Base-by-base conservation (phyloP, 1,284 basidiomycete genomes). In the Ganoderma resinaceum region DNA sequence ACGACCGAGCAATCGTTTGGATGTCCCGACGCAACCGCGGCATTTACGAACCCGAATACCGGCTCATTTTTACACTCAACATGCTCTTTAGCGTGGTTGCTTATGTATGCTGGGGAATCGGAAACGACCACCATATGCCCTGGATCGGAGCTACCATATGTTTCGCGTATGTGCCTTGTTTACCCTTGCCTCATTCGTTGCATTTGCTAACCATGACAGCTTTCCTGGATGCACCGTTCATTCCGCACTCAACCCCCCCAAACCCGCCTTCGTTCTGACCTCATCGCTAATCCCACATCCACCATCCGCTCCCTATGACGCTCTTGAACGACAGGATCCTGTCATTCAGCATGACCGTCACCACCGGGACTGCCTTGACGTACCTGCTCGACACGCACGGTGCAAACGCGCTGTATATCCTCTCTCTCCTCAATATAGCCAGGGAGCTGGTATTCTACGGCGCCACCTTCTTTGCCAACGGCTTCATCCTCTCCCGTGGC, bases 1-100 rank as follows among this genome's bases (percentile, higher is more conserved):
- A 80, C 20, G 84, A 85, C 71, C 37, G 37, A 38, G 79, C 81
- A 31, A 80, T 80, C 7, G 80, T 83, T 23, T 82, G 80, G 80
- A 74, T 85, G 37, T 78, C 83, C 1, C 82, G 75, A 65, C 77
- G 80, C 2, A 84, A 84, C 68, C 80, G 80, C 46, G 83, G 84
- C 0, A 74, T 85, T 11, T 85, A 84, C 70, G 84, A 85, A 70
- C 84, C 84, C 0, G 84, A 85, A 72, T 84, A 82, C 73, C 78
- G 84, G 23, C 80, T 85, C 8, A 66, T 82, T 35, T 83, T 85
- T 70, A 77, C 83, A 68, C 61, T 79, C 5, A 76, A 79, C 8
- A 84, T 84, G 83, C 74, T 84, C 14, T 78, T 83, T 63, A 81
- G 82, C 20, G 76, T 84, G 0, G 82, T 83, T 66, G 84, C 83